Conservation (phyloP, 2,329 filamentous ascomycete genomes). For the Allantophomopsis lycopodina region DNA sequence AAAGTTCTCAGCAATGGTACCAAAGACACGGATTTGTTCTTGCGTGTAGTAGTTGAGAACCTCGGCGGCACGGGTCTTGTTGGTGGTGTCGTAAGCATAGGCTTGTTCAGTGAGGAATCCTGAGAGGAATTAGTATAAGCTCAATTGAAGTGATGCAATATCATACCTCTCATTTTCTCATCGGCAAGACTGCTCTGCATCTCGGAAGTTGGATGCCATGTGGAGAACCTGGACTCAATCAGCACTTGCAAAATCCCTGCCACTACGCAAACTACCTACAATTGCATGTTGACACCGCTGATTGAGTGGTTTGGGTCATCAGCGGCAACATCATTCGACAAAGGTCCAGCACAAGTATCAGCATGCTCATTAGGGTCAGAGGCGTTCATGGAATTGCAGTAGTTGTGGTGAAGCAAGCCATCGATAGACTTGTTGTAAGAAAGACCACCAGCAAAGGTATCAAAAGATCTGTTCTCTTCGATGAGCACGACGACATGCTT, state of each 20-base stretch:
- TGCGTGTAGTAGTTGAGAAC: constrained; percentile 28
- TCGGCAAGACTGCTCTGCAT: neutral
- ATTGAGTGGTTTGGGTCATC: constrained; percentile 29
- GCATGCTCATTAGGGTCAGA: constrained; percentile 12
- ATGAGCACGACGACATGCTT: constrained; percentile 33
- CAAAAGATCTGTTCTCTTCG: constrained; percentile 24
- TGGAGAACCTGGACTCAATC: neutral
- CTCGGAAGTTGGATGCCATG: neutral
- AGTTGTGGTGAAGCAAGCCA: constrained; percentile 19
- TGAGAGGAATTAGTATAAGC: constrained; percentile 13
- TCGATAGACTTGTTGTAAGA: constrained; percentile 22
- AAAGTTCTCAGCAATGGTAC: constrained; percentile 25
- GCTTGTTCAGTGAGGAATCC: constrained; percentile 29
- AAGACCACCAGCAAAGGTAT: constrained; percentile 25
- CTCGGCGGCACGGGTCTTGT: constrained; percentile 23
- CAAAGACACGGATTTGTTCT: constrained; percentile 25
- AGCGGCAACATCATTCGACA: constrained; percentile 22
- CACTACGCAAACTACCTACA: constrained; percentile 3
- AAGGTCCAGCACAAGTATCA: constrained; percentile 21
- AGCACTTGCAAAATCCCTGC: too few species aligned
- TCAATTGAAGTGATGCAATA: too few species aligned
- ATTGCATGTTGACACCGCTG: constrained; percentile 25
- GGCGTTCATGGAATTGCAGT: constrained; percentile 24
- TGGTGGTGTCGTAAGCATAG: constrained; percentile 18
- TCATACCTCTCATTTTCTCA: too few species aligned